Base-by-base conservation (phyloP, 2,329 filamentous ascomycete genomes). In the Purpureocillium lavendulum region DNA sequence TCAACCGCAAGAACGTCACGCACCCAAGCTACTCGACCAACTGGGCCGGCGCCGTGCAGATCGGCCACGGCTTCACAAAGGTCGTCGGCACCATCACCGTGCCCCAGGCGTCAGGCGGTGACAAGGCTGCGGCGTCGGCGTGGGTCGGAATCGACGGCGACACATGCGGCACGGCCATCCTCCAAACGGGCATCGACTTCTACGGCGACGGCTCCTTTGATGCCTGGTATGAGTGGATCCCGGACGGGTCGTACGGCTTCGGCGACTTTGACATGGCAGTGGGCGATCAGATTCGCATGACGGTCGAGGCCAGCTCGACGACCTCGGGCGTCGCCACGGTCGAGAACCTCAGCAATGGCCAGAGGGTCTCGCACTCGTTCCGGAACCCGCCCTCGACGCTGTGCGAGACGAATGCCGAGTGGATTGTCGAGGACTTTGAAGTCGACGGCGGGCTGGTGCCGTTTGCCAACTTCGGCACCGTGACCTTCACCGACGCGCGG, bases 391-490 rank as follows among this genome's bases (percentile, higher is more conserved):
- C 53, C 3, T 56, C 55, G n/a, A 45, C 49, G 13, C 65, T 79
- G 12, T 73, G 68, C 49, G 64, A 74, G 49, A 67, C 69, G 49
- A 77, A 77, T 44, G 76, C 73, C 10, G 76, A 80, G 52, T 81
- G 75, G 75, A 79, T 80, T 47, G 73, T 80, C 12, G 75, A 80
- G 59, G 57, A 55, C n/a, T 60, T 59, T 43, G 44, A 53, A 36
- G 38, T 43, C 2, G 48, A 43, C 33, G 46, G 47, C 38, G 40
- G 41, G 21, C 43, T 49, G 28, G 56, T 60, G 12, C 45, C 48
- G 3, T 49, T 60, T 35, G 56, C 52, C 12, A 28, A 60, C 46
- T 60, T 60, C 39, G 57, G 51, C 35, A 48, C 45, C 18, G 44
- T 59, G 16, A 48, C 45, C 10, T 56, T 57, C 39, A 51, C 49